Conservation (phyloP, 2,329 filamentous ascomycete species). For the Alternaria rosae region DNA sequence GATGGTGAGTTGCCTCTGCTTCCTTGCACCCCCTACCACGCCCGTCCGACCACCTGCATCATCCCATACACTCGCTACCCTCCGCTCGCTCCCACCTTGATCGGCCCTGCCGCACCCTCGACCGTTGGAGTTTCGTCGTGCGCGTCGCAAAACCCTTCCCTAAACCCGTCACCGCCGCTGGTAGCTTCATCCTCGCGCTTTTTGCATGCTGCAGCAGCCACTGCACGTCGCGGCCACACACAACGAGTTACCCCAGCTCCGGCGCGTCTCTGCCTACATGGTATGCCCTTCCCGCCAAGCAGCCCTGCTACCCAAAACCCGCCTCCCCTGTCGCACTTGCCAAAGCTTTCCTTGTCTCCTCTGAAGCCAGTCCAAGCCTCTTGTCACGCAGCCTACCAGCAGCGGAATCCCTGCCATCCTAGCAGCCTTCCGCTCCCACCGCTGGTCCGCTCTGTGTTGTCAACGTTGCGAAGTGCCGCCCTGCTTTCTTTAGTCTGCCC, state of each 20-base stretch:
- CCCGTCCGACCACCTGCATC: conserved; percentile 9
- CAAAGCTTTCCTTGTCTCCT: conserved; percentile 31
- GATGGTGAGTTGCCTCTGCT: conserved; percentile 53
- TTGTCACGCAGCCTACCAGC: conserved; percentile 36
- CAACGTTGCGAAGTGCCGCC: conserved; percentile 32
- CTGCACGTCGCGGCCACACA: conserved; percentile 49
- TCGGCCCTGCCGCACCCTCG: conserved; percentile 33
- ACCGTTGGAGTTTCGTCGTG: conserved; percentile 42
- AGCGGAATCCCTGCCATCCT: conserved; percentile 44
- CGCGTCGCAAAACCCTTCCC: conserved; percentile 29
- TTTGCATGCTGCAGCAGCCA: conserved; percentile 50
- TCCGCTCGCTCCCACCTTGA: conserved; percentile 11
- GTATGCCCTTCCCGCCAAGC: conserved; percentile 52
- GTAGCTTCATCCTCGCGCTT: conserved; percentile 45
- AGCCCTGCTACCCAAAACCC: conserved; percentile 41
- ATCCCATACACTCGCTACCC: conserved; percentile 31
- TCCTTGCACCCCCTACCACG: conserved; percentile 38
- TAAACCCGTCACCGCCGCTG: conserved; percentile 34
- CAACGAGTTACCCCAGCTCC: conserved; percentile 42
- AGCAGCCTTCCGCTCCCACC: conserved; percentile 39
- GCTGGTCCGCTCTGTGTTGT: conserved; percentile 44
- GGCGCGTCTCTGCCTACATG: conserved; percentile 50
- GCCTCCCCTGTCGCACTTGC: conserved; percentile 41
- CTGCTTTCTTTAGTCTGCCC: conserved; percentile 38
- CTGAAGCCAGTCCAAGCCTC: conserved; percentile 35